phyloP scores from a whole-genome alignment of 2,329 filamentous ascomycete species.

The Colletotrichum tamarilloi region DNA sequence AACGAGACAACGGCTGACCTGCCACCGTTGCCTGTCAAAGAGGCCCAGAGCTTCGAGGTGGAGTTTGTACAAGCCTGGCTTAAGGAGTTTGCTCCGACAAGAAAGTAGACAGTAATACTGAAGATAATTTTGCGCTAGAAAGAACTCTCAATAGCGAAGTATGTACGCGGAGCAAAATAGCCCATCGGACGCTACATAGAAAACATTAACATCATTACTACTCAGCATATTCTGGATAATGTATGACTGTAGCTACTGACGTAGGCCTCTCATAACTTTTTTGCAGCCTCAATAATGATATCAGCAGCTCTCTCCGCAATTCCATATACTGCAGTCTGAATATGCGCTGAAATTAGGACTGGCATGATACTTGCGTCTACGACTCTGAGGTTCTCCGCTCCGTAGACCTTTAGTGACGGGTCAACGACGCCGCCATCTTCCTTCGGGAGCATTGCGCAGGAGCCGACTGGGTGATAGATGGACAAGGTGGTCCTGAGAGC shows the following conservation, averaged over 20 bases:
- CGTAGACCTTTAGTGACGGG: constrained; percentile 56
- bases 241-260: neutral
- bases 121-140: no score
- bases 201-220: neutral
- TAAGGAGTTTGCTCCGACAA: constrained; percentile 60
- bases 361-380: constrained; percentile 62
- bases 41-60: constrained; percentile 68
- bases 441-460: constrained; percentile 58
- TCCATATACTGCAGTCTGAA: constrained; percentile 64
- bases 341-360: constrained; percentile 57
- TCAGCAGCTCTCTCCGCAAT: constrained; percentile 58
- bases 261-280: neutral
- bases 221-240: neutral
- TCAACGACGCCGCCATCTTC: constrained; percentile 58
- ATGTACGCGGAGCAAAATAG: no score
- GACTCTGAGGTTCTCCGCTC: constrained; percentile 58
- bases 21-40: constrained; percentile 67
- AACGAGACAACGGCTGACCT: constrained; percentile 69
- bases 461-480: constrained; percentile 55
- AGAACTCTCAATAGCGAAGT: no score
- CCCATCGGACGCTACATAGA: neutral
- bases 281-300: constrained; percentile 37
- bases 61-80: constrained; percentile 76
- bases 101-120: no score
- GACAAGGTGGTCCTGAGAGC: constrained; percentile 33